phyloP scores from a whole-genome alignment of 495 filamentous ascomycete species.

The Pyrenopolyporus hunteri region DNA sequence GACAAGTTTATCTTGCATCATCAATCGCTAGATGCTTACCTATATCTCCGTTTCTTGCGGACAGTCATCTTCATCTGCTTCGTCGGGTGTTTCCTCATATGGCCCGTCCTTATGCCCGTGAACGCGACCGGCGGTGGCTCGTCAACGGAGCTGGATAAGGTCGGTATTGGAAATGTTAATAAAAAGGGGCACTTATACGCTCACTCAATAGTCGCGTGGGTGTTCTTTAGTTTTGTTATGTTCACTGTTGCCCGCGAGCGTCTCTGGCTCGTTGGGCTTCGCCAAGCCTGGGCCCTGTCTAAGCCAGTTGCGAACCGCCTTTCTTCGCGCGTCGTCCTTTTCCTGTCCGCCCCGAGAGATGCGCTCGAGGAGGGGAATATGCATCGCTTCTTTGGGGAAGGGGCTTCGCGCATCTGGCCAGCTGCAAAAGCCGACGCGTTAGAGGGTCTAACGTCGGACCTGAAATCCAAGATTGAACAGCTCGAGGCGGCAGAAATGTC shows the following conservation, averaged over 20 bases:
- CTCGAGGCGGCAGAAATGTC: conserved; percentile 71
- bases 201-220: conserved; percentile 62
- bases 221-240: conserved; percentile 75
- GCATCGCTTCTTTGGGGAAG: conserved; percentile 65
- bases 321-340: conserved; percentile 72
- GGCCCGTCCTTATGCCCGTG: conserved; percentile 79
- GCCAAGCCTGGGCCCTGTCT: conserved; percentile 75
- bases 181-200: conserved; percentile 62
- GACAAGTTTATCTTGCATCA: conserved; percentile 69
- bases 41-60: conserved; percentile 82
- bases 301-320: conserved; percentile 68
- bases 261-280: conserved; percentile 70
- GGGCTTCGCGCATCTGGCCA: conserved; percentile 67
- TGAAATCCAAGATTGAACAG: conserved; percentile 63
- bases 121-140: conserved; percentile 72
- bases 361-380: conserved; percentile 62
- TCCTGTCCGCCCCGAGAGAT: conserved; percentile 68
- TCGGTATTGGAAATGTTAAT: conserved; percentile 72
- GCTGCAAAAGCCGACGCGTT: conserved; percentile 62
- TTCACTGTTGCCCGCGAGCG: conserved; percentile 70
- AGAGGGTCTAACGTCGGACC: conserved; percentile 61
- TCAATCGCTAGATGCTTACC: conserved; percentile 74
- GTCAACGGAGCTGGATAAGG: conserved; percentile 63
- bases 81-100: conserved; percentile 72
- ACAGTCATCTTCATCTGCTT: conserved; percentile 73